Evolutionary conservation across 1,139 yeast species (phyloP), one percentile per base, ranked within the genome.

Genomic region (Sugiyamaella paludigena): DNA sequence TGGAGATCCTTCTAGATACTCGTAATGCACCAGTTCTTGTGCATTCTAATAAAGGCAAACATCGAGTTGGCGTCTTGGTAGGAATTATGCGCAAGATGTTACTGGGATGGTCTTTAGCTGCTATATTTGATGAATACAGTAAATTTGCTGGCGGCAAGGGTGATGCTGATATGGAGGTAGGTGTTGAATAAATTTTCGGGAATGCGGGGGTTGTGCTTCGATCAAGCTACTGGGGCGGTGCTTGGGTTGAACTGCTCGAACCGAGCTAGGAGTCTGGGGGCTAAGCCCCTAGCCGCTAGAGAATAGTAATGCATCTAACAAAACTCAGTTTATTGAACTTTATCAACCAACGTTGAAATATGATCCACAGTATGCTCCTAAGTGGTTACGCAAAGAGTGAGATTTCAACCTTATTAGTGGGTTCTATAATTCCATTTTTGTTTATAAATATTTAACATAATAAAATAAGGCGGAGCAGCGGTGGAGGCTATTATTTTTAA

Each of bases 11-110:
- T 51, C 66, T 85, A 40, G 84, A 88, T 62, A 74, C 77, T 47
- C 78, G 82, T 27, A 88, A 89, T 65, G 86, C 85, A 63, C 98
- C 98, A 1, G 80, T 91, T 31, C 73, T 92, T 51, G 79, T 92
- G 12, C 98, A 92, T 66, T 87, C 96, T 3, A 88, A 91, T 65
- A 92, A 92, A 69, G 98, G 98, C 7, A 91, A 92, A 65, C 98
- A 92, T 64, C 71, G 98, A 43, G 91, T 88, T 1, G 98, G 98
- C 0, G 89, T 92, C 1, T 73, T 89, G 40, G 94, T 89, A 13
- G 98, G 97, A 0, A 76, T 87, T 26, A 83, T 91, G 79, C 72
- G 98, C 44, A 87, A 87, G 63, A 66, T 85, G 51, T 72, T 89
- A 37, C 96, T 89, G 66, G 95, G 95, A 1, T 91, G 98, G 98